Evolutionary conservation across 2,329 filamentous ascomycete species (phyloP).

Genomic region (Verticillium alfalfae): DNA sequence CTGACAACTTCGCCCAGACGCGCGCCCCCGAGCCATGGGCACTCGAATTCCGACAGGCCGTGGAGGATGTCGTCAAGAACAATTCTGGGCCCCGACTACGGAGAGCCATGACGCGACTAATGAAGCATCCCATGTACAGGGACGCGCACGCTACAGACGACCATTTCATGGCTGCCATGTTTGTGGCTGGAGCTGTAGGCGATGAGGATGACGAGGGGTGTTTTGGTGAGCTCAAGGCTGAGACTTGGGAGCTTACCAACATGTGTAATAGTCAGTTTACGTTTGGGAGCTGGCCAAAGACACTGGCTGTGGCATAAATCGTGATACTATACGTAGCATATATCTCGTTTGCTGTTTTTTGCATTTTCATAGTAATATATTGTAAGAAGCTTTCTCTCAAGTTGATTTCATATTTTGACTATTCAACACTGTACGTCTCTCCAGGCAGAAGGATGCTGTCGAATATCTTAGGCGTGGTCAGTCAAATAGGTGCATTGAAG

Average conservation of each 20-base stretch:
- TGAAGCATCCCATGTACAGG: slow-evolving; percentile 62
- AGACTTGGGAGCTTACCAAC: slow-evolving; percentile 62
- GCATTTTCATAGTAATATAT: not conserved
- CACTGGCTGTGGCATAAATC: not conserved
- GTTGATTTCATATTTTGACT: no score
- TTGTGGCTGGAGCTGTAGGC: slow-evolving; percentile 53
- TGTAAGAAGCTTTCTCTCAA: no score
- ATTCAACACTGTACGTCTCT: no score
- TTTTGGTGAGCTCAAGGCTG: slow-evolving; percentile 41
- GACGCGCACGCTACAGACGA: slow-evolving; percentile 67
- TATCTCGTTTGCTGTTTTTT: not conserved
- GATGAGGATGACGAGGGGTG: slow-evolving; percentile 37
- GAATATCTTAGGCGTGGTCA: no score
- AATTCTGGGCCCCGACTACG: slow-evolving; percentile 46
- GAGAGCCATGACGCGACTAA: slow-evolving; percentile 52
- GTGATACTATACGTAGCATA: not conserved
- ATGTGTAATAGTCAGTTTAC: slow-evolving; percentile 60
- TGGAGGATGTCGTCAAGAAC: slow-evolving; percentile 49
- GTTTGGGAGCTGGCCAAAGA: slow-evolving; percentile 30
- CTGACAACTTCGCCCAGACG: slow-evolving; percentile 57
- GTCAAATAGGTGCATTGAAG: no score
- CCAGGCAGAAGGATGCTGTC: no score
- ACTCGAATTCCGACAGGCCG: slow-evolving; percentile 59
- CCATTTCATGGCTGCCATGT: slow-evolving; percentile 62
- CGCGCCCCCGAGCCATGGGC: slow-evolving; percentile 54